These are phyloP conservation scores for Byssothecium circinans DNA, from an alignment of 2,329 filamentous ascomycete species.

Conservation along the genomic window DNA sequence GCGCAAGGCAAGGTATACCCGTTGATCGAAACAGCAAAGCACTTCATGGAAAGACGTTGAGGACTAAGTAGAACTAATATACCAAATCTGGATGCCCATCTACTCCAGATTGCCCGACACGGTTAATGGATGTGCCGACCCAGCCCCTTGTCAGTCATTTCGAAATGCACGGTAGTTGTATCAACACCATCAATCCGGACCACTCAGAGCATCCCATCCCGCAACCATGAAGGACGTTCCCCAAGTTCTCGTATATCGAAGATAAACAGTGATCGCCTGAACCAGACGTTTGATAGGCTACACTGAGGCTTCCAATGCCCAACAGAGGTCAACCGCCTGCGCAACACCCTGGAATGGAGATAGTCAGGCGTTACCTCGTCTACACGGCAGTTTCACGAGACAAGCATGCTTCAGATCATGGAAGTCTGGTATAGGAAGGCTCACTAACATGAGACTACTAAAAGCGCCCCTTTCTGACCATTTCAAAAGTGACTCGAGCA, in stretches of 20 bases:
- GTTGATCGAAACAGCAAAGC: too few relatives aligned
- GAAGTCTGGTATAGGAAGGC: background rate
- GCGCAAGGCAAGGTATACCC: too few relatives aligned
- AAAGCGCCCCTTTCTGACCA: background rate
- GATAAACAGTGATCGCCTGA: background rate
- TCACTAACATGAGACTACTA: background rate
- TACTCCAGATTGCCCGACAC: slow-evolving; percentile 1
- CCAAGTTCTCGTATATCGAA: background rate
- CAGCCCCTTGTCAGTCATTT: background rate
- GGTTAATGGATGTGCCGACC: slow-evolving; percentile 2
- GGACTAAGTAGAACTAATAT: background rate
- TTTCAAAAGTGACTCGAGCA: too few relatives aligned
- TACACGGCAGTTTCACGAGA: background rate
- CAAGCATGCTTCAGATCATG: background rate
- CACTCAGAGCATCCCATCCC: background rate
- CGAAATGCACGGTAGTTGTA: background rate
- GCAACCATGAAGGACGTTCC: background rate
- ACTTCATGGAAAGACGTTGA: background rate
- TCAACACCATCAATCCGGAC: background rate
- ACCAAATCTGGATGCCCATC: background rate
- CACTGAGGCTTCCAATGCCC: background rate
- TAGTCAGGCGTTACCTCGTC: background rate
- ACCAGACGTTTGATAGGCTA: background rate
- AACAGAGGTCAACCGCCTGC: background rate
- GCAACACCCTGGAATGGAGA: background rate